Evolutionary conservation across 768 basidiomycete species (phyloP), one percentile per base, ranked within the genome.

Genomic region (Suillus lakei): DNA sequence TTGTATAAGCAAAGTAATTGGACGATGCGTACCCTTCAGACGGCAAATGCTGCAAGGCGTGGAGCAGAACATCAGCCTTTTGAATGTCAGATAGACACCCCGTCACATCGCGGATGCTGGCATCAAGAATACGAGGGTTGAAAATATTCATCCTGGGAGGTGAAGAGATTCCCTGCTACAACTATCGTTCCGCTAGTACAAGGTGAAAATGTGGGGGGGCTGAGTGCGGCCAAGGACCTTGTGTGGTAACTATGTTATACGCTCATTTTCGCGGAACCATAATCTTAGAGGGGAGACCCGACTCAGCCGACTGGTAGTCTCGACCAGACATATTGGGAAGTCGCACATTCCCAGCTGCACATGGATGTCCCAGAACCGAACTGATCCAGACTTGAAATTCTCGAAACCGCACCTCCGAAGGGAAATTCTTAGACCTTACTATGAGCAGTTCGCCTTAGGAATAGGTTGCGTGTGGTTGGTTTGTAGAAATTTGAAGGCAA

Each of bases 31-130:
- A 91, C 88, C 88, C 84, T 64, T 93, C 89, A 55, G 84, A 81
- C 60, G 89, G 87, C 66, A 97, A 86, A 70, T 90, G 90, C 68
- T 90, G 88, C 84, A 95, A 88, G n/a, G 93, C 93, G 68, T 91
- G 88, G 58, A 95, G 75, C 61, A 94, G 78, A 43, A 91, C 82
- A 64, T 89, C 89, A 23, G 84, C 88, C 74, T 91, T 92, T 73
- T 91, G 85, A 68, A 84, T 84, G 72, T 89, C 85, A 5, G 84
- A 80, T 39, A 92, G 81, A 65, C 82, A 83, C 8, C 79, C 78
- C 0, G 84, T 81, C 23, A 89, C 86, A 70, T 91, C 89, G 54
- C 87, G 89, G 71, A 91, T 88, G 79, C 88, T 87, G 28, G 90
- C 90, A 70, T 92, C 90, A 44, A 92, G 81, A 66, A 91, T 91